Evolutionary conservation across 805 yeast species (phyloP).

Genomic region (Kuraishia ogatae): DNA sequence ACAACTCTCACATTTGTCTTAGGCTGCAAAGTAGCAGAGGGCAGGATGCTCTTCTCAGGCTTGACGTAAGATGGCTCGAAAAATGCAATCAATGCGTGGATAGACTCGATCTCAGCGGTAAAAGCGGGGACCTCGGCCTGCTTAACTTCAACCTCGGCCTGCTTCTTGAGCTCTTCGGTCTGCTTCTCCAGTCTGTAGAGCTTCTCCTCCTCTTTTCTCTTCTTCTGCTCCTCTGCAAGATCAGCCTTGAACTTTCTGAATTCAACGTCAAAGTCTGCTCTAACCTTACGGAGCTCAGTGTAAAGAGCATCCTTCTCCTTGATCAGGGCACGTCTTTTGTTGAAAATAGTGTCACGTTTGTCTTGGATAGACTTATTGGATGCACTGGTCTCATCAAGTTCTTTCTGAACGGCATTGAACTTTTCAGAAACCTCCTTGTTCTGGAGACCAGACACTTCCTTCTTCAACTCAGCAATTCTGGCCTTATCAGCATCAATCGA

Average conservation of each 20-base stretch:
- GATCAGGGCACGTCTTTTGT: conserved; percentile 58
- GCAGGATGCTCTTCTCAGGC: conserved; percentile 24
- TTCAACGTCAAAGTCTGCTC: conserved; percentile 69
- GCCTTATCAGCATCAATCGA: conserved; percentile 72
- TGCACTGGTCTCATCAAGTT: conserved; percentile 57
- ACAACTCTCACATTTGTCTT: conserved; percentile 35
- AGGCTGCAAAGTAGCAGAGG: conserved; percentile 4
- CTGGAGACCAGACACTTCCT: conserved; percentile 45
- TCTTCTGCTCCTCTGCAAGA: conserved; percentile 59
- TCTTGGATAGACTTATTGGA: conserved; percentile 53
- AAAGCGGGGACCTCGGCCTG: conserved; percentile 78
- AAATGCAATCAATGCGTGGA: conserved; percentile 61
- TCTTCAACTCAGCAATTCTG: conserved; percentile 69
- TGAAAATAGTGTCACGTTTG: conserved; percentile 55
- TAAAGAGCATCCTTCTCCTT: conserved; percentile 63
- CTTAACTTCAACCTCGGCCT: conserved; percentile 64
- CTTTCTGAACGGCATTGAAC: conserved; percentile 60
- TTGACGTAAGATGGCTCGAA: conserved; percentile 76
- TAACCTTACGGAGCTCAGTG: conserved; percentile 56
- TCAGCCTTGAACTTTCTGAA: conserved; percentile 61
- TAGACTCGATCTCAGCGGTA: conserved; percentile 64
- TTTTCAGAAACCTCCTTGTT: conserved; percentile 57
- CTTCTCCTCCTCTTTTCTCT: conserved; percentile 63
- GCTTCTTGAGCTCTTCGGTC: conserved; percentile 39
- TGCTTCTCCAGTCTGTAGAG: conserved; percentile 37